A percentile compares a stretch with the other conserved stretches of the same genome.
Evolutionary conservation across 2,329 filamentous ascomycete genomes (phyloP).

Genomic region (Mycocentrospora acerina): DNA sequence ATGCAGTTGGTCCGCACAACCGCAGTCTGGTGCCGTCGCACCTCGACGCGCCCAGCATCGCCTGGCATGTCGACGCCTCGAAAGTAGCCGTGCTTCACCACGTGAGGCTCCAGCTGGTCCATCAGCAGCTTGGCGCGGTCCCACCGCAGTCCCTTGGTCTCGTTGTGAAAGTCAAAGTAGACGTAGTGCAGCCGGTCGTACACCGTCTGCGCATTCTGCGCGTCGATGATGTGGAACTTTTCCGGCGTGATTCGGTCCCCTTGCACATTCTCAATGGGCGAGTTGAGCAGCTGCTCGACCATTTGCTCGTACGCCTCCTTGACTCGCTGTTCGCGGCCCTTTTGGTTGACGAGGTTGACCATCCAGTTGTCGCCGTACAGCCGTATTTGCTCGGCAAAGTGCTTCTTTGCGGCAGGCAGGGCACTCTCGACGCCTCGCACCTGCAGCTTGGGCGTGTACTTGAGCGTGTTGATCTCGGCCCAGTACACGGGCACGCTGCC

Average conservation of each 20-base stretch:
- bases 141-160: constrained; percentile 94
- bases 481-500: constrained; percentile 95
- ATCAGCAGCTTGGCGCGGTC: constrained; percentile 86
- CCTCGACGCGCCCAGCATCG: constrained; percentile 72
- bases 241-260: constrained; percentile 69
- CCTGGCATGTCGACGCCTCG: constrained; percentile 84
- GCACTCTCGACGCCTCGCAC: constrained; percentile 82
- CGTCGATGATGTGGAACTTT: constrained; percentile 78
- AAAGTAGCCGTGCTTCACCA: constrained; percentile 86
- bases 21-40: constrained; percentile 77
- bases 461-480: constrained; percentile 91
- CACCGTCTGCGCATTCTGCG: constrained; percentile 58
- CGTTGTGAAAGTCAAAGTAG: constrained; percentile 98
- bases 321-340: constrained; percentile 82
- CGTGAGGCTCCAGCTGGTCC: constrained; percentile 74
- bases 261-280: constrained; percentile 66
- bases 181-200: constrained; percentile 90
- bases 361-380: constrained; percentile 96
- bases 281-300: constrained; percentile 72
- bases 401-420: constrained; percentile 73
- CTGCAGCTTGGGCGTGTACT: constrained; percentile 88
- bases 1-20: constrained; percentile 98
- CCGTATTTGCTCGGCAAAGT: constrained; percentile 91
- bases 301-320: constrained; percentile 95
- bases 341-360: constrained; percentile 96